phyloP scores from a whole-genome alignment of 352 stramenopile genomes.

The Phytopythium oedochilum region DNA sequence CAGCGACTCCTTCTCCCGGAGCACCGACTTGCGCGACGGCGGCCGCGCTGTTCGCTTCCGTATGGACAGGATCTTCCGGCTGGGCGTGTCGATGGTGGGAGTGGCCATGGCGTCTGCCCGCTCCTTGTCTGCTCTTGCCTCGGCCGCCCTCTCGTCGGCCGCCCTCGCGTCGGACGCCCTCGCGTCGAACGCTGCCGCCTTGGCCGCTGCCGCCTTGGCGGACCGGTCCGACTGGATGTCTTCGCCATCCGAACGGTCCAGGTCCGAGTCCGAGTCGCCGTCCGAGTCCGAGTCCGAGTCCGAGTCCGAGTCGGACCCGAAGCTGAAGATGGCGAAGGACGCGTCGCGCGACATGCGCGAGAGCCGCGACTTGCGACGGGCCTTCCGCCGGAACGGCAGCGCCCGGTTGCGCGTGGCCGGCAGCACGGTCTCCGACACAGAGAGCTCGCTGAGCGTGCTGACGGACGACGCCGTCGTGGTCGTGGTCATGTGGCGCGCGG shows the following conservation, averaged over 20 bases:
- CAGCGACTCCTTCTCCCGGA: constrained; percentile 22
- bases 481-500: constrained; percentile 19
- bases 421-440: constrained; percentile 14
- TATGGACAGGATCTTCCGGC: constrained; percentile 4
- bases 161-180: background rate
- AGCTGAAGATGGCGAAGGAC: constrained; percentile 40
- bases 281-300: constrained; percentile 28
- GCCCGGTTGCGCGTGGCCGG: constrained; percentile 1
- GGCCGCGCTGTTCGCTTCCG: constrained; percentile 1
- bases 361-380: constrained; percentile 12
- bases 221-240: constrained; percentile 1
- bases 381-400: constrained; percentile 11
- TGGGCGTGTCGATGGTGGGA: background rate
- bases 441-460: constrained; percentile 19
- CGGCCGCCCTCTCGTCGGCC: background rate
- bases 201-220: background rate
- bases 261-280: constrained; percentile 6
- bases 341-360: constrained; percentile 23
- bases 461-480: constrained; percentile 13
- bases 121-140: background rate
- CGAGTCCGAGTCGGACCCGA: constrained; percentile 34
- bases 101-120: background rate
- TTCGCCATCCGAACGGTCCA: constrained; percentile 10
- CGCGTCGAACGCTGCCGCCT: background rate
- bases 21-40: constrained; percentile 2